These are phyloP conservation scores for Paxillus ammoniavirescens DNA, from an alignment of 768 basidiomycete genomes.

Conservation along the genomic window DNA sequence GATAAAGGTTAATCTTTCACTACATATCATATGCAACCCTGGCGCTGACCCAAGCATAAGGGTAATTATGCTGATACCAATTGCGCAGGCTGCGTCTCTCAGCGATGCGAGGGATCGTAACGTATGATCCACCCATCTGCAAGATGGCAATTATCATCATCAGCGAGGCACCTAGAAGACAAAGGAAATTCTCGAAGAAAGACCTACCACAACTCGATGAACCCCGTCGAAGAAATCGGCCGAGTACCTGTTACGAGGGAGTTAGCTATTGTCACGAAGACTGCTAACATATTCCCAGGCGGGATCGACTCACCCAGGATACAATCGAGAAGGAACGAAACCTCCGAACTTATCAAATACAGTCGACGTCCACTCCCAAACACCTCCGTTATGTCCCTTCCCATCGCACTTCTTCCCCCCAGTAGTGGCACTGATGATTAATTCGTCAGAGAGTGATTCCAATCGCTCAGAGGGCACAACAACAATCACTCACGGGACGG, in stretches of 20 bases:
- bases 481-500: conserved; percentile 66
- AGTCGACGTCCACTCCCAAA: conserved; percentile 98
- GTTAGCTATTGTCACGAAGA: background rate
- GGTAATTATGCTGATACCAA: conserved; percentile 91
- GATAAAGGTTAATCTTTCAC: background rate
- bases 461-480: background rate
- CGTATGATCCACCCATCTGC: conserved; percentile 89
- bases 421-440: conserved; percentile 58
- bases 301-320: conserved; percentile 68
- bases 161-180: background rate
- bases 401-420: conserved; percentile 51
- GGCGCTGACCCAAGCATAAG: conserved; percentile 85
- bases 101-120: conserved; percentile 78
- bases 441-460: conserved; percentile 1
- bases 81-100: conserved; percentile 79
- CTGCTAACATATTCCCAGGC: background rate
- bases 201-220: conserved; percentile 84
- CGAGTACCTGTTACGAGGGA: conserved; percentile 54
- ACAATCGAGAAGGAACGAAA: conserved; percentile 70
- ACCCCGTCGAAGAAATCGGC: conserved; percentile 88
- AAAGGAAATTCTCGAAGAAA: background rate
- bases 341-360: conserved; percentile 69
- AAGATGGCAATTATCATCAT: background rate
- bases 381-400: conserved; percentile 85
- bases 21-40: conserved; percentile 56